phyloP scores from a whole-genome alignment of 805 yeast species.

The Kodamaea neixiangensis region DNA sequence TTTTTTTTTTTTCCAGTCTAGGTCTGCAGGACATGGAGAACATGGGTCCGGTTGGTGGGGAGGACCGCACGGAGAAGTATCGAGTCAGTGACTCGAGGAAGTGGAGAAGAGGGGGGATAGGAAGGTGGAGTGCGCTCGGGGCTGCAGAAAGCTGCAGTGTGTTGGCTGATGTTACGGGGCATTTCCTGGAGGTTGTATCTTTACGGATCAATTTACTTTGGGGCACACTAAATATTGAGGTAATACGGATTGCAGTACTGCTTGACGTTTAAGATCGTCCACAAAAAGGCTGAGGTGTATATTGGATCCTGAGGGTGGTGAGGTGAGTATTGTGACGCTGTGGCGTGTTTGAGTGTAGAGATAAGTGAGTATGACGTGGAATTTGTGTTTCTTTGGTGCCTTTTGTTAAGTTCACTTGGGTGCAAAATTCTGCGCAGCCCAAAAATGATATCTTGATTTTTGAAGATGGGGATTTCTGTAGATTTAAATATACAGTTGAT shows the following conservation, averaged over 20 bases:
- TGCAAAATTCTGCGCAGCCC: too few relatives aligned
- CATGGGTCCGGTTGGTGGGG: not conserved
- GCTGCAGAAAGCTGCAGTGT: not conserved
- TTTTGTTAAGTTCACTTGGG: too few relatives aligned
- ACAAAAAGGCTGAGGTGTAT: not conserved
- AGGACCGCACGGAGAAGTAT: not conserved
- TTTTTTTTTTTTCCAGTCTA: not conserved
- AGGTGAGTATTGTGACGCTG: not conserved
- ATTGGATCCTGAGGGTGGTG: not conserved
- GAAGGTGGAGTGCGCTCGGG: not conserved
- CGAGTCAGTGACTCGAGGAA: not conserved
- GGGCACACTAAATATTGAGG: too few relatives aligned
- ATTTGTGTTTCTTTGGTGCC: too few relatives aligned
- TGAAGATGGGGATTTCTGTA: too few relatives aligned
- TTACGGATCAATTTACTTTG: not conserved
- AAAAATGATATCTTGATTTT: too few relatives aligned
- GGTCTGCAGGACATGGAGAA: not conserved
- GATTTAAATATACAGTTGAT: too few relatives aligned
- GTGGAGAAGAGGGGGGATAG: not conserved
- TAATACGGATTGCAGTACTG: not conserved
- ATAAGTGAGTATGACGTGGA: not conserved
- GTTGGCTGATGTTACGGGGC: not conserved
- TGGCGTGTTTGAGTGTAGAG: not conserved
- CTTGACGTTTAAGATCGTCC: not conserved
- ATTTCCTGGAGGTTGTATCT: not conserved